Conservation (phyloP, 2,329 filamentous ascomycete genomes). For the Hypocreales sp. region DNA sequence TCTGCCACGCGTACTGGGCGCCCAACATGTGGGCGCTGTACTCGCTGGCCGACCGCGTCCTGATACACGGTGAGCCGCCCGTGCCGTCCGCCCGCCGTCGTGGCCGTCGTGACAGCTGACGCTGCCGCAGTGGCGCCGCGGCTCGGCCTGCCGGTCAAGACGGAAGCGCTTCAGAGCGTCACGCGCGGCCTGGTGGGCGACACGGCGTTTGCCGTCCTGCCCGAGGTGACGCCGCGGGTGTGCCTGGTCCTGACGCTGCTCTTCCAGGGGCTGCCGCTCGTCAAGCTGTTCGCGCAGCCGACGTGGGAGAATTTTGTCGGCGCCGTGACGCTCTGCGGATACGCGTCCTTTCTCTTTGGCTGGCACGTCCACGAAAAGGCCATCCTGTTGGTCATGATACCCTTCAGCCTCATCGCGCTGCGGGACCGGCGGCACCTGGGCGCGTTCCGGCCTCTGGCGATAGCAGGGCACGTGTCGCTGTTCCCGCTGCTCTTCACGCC, state of each 20-base stretch:
- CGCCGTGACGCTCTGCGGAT: conserved; percentile 81
- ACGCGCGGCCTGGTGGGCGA: conserved; percentile 89
- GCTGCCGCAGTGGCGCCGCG: conserved; percentile 55
- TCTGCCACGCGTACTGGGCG: conserved; percentile 98
- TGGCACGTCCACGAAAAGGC: conserved; percentile 99
- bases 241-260: conserved; percentile 74
- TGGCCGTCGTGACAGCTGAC: conserved; percentile 4
- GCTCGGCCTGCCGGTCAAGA: conserved; percentile 57
- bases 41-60: conserved; percentile 69
- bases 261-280: conserved; percentile 64
- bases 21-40: conserved; percentile 96
- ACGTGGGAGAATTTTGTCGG: conserved; percentile 85
- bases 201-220: conserved; percentile 83
- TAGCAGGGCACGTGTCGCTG: conserved; percentile 86
- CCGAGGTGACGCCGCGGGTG: conserved; percentile 62
- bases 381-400: conserved; percentile 83
- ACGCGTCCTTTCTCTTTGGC: conserved; percentile 91
- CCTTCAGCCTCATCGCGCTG: conserved; percentile 83
- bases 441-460: conserved; percentile 80
- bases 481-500: conserved; percentile 89
- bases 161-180: conserved; percentile 68
- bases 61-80: conserved; percentile 58
- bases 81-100: background rate
- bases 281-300: conserved; percentile 67
- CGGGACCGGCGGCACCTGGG: conserved; percentile 81